A percentile compares a stretch with the other conserved stretches of the same genome.
phyloP scores from a whole-genome alignment of 208 protist species.

The Acanthamoeba lenticulata region DNA sequence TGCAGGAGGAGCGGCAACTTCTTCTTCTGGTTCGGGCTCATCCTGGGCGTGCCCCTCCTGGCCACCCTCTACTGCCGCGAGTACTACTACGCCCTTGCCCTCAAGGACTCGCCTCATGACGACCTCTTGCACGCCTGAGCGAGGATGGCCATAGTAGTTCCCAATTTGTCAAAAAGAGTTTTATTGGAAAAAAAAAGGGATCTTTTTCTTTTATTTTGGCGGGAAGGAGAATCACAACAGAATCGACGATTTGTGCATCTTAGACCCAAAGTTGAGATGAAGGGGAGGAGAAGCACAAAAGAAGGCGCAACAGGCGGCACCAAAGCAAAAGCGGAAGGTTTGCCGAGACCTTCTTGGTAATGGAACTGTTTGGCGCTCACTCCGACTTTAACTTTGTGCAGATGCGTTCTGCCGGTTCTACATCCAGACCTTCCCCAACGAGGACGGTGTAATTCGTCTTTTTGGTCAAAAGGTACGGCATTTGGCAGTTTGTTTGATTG shows the following conservation, averaged over 20 bases:
- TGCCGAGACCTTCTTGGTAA: background rate
- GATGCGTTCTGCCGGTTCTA: conserved; percentile 61
- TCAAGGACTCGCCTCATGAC: no score
- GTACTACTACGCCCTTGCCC: conserved; percentile 57
- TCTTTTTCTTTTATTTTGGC: no score
- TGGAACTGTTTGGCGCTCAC: background rate
- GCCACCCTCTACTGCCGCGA: conserved; percentile 65
- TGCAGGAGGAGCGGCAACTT: conserved; percentile 9
- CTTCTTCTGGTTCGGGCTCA: conserved; percentile 66
- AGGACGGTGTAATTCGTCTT: conserved; percentile 32
- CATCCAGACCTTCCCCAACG: background rate
- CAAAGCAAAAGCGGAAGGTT: conserved; percentile 19
- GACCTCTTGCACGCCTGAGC: no score
- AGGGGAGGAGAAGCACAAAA: background rate
- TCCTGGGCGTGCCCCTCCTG: conserved; percentile 62
- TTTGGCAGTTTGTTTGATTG: background rate
- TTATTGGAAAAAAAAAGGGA: no score
- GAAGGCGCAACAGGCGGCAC: background rate
- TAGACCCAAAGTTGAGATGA: no score
- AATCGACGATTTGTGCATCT: no score
- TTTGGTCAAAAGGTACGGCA: conserved; percentile 63
- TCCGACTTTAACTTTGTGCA: background rate
- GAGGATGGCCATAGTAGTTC: no score
- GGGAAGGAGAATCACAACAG: no score
- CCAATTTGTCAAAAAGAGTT: no score